Base-by-base conservation (phyloP, 192 early-diverging fungal genomes). In the Linnemannia zychae region DNA sequence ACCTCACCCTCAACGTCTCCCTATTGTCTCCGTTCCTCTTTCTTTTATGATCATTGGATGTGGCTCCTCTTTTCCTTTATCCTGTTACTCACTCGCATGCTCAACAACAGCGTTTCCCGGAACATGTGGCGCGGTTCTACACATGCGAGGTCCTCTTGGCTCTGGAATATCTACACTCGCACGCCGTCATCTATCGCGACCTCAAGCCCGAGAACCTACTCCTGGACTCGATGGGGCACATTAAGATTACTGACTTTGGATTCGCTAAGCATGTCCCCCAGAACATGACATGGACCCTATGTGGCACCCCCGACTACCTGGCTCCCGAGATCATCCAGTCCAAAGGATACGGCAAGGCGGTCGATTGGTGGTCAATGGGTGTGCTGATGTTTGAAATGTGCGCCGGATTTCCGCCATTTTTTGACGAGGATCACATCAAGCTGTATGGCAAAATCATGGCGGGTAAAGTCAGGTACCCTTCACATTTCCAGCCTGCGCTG, bases 361-460 rank as follows among this genome's bases (percentile, higher is more conserved):
- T 97, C 0, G 97, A 98, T 89, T 98, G 97, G 97, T 98, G 95
- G 92, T 95, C 96, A 60, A 92, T 98, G 79, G 97, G 97, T 44
- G 92, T 98, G 67, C 81, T 98, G 60, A 96, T 98, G 68, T 97
- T 96, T 82, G 97, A 97, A 90, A 98, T 98, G 97, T 90, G 97
- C 37, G 97, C 97, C 11, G 97, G 97, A 65, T 94, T 97, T 80
- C 97, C 97, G 68, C 97, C 97, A 50, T 98, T 98, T 90, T 97
- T 96, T 80, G 97, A 98, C 89, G 97, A 98, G 74, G 96, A 97
- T 84, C 97, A 96, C 82, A 94, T 96, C 87, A 94, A 95, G 72
- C 80, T 98, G 70, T 98, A 98, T 80, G 97, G 97, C 89, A 97
- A 97, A 89, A 98, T 99, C 69, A 88, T 99, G 77, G 91, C 91